phyloP scores from a whole-genome alignment of 352 stramenopile genomes.

The Globisporangium cystogenes region DNA sequence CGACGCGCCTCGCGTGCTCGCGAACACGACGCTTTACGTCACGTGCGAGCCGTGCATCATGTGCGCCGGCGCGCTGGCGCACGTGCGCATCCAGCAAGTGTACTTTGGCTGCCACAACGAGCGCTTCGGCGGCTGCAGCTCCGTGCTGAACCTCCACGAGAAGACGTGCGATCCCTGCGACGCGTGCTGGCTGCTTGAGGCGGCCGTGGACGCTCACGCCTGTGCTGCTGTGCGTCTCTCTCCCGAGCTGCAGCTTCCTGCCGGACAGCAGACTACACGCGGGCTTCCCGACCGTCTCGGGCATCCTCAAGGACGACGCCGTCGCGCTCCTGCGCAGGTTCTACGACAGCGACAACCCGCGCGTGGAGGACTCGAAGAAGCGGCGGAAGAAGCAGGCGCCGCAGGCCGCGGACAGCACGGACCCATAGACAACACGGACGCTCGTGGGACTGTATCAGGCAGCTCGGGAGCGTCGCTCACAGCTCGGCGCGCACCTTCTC shows the following conservation, averaged over 20 bases:
- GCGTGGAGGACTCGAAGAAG: constrained; percentile 81
- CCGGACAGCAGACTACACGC: constrained; percentile 37
- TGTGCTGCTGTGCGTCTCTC: constrained; percentile 4
- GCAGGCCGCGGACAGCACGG: background rate
- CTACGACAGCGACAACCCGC: constrained; percentile 86
- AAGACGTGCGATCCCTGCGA: constrained; percentile 25
- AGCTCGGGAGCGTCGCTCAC: background rate
- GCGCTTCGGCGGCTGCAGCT: constrained; percentile 90
- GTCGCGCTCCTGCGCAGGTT: constrained; percentile 84
- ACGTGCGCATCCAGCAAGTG: constrained; percentile 68
- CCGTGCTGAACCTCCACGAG: constrained; percentile 83
- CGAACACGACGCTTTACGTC: constrained; percentile 74
- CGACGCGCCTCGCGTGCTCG: constrained; percentile 36
- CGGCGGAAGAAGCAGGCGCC: constrained; percentile 43
- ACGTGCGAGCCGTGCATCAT: constrained; percentile 95
- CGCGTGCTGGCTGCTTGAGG: background rate
- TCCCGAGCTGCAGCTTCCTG: constrained; percentile 16
- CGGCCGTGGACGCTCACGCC: too few relatives aligned
- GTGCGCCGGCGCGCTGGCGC: constrained; percentile 85
- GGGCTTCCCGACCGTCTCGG: constrained; percentile 58
- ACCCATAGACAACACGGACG: background rate
- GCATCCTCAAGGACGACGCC: constrained; percentile 82
- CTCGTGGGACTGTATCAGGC: too few relatives aligned
- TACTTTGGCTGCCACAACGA: constrained; percentile 92
- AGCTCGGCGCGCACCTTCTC: constrained; percentile 36